Evolutionary conservation across 169 alveolate genomes (phyloP).

Genomic region (Plasmodium reichenowi): DNA sequence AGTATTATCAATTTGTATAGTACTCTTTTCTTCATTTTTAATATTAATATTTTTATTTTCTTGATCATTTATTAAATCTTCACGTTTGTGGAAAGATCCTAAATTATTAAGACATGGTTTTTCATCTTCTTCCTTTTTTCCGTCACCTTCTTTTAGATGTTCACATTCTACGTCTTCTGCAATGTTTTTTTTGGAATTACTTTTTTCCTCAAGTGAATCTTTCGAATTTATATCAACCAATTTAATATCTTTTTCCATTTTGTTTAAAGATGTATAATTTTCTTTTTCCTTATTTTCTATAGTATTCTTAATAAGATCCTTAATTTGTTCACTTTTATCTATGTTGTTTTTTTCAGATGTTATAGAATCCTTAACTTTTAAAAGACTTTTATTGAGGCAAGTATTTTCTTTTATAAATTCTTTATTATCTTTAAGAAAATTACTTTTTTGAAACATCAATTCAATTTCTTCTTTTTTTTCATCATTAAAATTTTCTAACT

Average conservation of each 20-base stretch:
- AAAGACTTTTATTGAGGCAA: constrained; percentile 19
- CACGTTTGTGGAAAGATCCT: constrained; percentile 34
- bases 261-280: constrained; percentile 31
- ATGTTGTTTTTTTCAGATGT: constrained; percentile 13
- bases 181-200: constrained; percentile 32
- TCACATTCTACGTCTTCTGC: constrained; percentile 13
- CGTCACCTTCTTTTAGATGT: constrained; percentile 1
- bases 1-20: not conserved
- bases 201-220: constrained; percentile 19
- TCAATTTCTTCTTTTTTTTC: constrained; percentile 28
- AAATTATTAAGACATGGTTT: not conserved
- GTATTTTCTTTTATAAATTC: constrained; percentile 41
- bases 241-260: constrained; percentile 15
- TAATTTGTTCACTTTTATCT: constrained; percentile 10
- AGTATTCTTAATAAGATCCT: constrained; percentile 15
- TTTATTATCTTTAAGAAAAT: constrained; percentile 25
- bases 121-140: constrained; percentile 5
- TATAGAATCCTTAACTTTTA: constrained; percentile 17
- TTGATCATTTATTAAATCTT: constrained; percentile 9
- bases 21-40: constrained; percentile 6
- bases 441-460: constrained; percentile 17
- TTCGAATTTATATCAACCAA: constrained; percentile 23
- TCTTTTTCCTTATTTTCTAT: constrained; percentile 21
- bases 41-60: not conserved
- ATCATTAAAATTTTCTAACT: constrained; percentile 13